These are phyloP conservation scores for Lachancea meyersii DNA, from an alignment of 805 yeast genomes.

Conservation along the genomic window DNA sequence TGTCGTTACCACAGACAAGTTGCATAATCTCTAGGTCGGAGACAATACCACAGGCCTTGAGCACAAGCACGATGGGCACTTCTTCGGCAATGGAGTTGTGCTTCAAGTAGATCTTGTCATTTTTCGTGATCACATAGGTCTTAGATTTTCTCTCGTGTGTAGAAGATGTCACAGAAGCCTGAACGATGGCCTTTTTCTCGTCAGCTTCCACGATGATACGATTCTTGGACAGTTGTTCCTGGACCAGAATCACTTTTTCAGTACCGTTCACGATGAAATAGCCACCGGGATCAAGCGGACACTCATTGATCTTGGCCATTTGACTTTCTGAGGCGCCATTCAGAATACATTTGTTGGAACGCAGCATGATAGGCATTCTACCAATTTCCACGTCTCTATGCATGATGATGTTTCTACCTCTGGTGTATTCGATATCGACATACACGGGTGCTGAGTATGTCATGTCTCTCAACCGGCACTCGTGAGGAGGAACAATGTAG, in stretches of 20 bases:
- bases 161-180: slow-evolving; percentile 95
- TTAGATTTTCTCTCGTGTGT: slow-evolving; percentile 98
- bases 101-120: slow-evolving; percentile 81
- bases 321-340: slow-evolving; percentile 68
- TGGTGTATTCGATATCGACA: slow-evolving; percentile 94
- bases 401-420: slow-evolving; percentile 88
- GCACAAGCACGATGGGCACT: slow-evolving; percentile 84
- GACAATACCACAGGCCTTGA: slow-evolving; percentile 91
- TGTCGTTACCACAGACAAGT: slow-evolving; percentile 84
- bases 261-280: slow-evolving; percentile 97
- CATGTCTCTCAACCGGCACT: slow-evolving; percentile 88
- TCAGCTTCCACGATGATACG: slow-evolving; percentile 98
- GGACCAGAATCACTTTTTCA: slow-evolving; percentile 92
- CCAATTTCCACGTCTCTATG: slow-evolving; percentile 91
- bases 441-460: slow-evolving; percentile 93
- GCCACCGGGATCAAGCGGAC: slow-evolving; percentile 98
- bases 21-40: slow-evolving; percentile 92
- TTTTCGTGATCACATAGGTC: slow-evolving; percentile 90
- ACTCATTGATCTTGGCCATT: slow-evolving; percentile 87
- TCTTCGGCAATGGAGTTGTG: slow-evolving; percentile 96
- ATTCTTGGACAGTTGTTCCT: slow-evolving; percentile 93
- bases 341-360: slow-evolving; percentile 86
- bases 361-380: slow-evolving; percentile 96
- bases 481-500: slow-evolving; percentile 79
- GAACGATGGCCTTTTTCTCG: slow-evolving; percentile 87